Percentiles rank a stretch among this genome's conserved stretches.
phyloP scores from a whole-genome alignment of 2,329 filamentous ascomycete species.

The Sporothrix pallida region DNA sequence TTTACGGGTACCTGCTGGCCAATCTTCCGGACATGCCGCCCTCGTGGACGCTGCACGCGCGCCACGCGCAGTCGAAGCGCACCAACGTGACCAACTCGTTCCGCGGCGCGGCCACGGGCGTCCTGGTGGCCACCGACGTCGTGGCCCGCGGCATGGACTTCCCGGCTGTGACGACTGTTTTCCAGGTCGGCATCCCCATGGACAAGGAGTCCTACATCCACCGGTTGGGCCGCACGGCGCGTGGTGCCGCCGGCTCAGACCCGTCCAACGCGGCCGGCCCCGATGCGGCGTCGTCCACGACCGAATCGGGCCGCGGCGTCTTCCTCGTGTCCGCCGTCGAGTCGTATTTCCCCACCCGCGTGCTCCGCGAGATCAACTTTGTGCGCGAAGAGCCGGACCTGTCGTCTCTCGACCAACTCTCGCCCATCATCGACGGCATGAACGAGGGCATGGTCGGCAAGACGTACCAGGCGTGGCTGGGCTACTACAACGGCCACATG shows the following conservation, averaged over 20 bases:
- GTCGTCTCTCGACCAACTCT: slow-evolving; percentile 48
- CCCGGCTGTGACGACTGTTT: slow-evolving; percentile 69
- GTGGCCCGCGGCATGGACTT: slow-evolving; percentile 76
- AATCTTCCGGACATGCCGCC: slow-evolving; percentile 50
- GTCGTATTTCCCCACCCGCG: slow-evolving; percentile 55
- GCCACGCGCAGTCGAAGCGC: slow-evolving; percentile 57
- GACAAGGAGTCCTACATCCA: slow-evolving; percentile 71
- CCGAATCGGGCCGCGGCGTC: slow-evolving; percentile 60
- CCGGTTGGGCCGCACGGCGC: slow-evolving; percentile 69
- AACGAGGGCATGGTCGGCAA: slow-evolving; percentile 53
- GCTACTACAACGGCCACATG: slow-evolving; percentile 59
- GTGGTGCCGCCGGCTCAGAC: slow-evolving; percentile 67
- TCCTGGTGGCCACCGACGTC: slow-evolving; percentile 73
- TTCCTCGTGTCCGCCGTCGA: slow-evolving; percentile 62
- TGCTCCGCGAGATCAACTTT: slow-evolving; percentile 61
- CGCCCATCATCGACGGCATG: slow-evolving; percentile 50
- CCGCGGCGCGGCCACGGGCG: slow-evolving; percentile 56
- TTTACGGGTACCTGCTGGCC: slow-evolving; percentile 56
- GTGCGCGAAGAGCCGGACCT: slow-evolving; percentile 54
- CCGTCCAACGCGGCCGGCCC: slow-evolving; percentile 58
- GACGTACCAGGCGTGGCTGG: slow-evolving; percentile 63
- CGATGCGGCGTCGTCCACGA: slow-evolving; percentile 59
- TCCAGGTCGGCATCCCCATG: slow-evolving; percentile 65
- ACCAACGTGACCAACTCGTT: slow-evolving; percentile 66
- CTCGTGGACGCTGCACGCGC: slow-evolving; percentile 56